Evolutionary conservation across 192 early-diverging fungal species (phyloP).

Genomic region (Geranomyces variabilis): DNA sequence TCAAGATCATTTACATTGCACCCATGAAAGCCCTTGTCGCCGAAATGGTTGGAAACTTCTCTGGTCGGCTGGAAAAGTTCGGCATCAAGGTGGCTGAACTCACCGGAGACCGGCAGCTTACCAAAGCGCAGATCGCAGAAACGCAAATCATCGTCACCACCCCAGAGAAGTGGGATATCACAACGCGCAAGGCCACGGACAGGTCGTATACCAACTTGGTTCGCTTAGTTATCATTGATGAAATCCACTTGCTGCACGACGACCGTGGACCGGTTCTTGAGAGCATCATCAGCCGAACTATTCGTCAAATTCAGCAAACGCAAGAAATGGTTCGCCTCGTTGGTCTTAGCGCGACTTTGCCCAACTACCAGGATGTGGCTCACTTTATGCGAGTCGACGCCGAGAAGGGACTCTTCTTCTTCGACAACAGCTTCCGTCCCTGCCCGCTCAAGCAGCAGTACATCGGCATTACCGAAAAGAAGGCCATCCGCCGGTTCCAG

Average conservation of each 20-base stretch:
- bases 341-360: slow-evolving; percentile 91
- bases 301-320: slow-evolving; percentile 86
- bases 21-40: slow-evolving; percentile 99
- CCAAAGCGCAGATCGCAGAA: slow-evolving; percentile 94
- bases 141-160: slow-evolving; percentile 98
- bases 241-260: slow-evolving; percentile 96
- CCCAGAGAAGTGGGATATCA: slow-evolving; percentile 99
- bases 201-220: slow-evolving; percentile 88
- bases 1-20: slow-evolving; percentile 99
- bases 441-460: slow-evolving; percentile 96
- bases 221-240: slow-evolving; percentile 91
- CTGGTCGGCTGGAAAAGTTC: slow-evolving; percentile 68
- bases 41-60: slow-evolving; percentile 95
- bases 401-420: slow-evolving; percentile 83
- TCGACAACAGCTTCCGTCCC: slow-evolving; percentile 90
- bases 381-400: slow-evolving; percentile 87
- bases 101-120: slow-evolving; percentile 94
- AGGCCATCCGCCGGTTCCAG: slow-evolving; percentile 88
- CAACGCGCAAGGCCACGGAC: slow-evolving; percentile 94
- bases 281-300: slow-evolving; percentile 83
- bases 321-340: slow-evolving; percentile 89
- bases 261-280: slow-evolving; percentile 96
- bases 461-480: slow-evolving; percentile 97
- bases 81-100: slow-evolving; percentile 94
- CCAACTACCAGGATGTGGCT: slow-evolving; percentile 96